A percentile compares a stretch with the other conserved stretches of the same genome.
Evolutionary conservation across 129 eudicot species (phyloP).

Genomic region (Erigeron canadensis): DNA sequence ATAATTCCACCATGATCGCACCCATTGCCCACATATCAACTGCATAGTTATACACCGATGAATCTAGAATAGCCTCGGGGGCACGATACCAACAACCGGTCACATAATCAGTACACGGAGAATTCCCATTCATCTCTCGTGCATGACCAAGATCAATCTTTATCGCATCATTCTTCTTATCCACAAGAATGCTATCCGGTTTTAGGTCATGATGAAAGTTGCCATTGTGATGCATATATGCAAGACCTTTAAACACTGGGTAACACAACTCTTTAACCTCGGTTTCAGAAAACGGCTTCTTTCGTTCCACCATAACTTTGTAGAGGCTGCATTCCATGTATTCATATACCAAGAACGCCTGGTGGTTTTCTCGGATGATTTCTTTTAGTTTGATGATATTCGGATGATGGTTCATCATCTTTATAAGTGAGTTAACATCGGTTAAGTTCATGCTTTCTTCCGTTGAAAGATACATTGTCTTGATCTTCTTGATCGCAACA

Average conservation of each 20-base stretch:
- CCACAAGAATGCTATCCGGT: slow-evolving; percentile 4
- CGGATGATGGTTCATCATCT: neutral
- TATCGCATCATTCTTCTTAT: neutral
- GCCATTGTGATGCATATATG: neutral
- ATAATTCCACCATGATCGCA: slow-evolving; percentile 21
- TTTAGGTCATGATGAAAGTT: slow-evolving; percentile 10
- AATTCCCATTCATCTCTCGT: neutral
- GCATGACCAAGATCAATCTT: slow-evolving; percentile 22
- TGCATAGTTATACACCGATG: neutral
- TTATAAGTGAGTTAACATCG: neutral
- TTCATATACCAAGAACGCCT: neutral
- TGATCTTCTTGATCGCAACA: slow-evolving; percentile 9
- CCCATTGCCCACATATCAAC: slow-evolving; percentile 35
- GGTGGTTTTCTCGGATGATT: neutral
- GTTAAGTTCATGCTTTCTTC: slow-evolving; percentile 4
- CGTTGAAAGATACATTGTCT: neutral
- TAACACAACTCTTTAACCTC: slow-evolving; percentile 8
- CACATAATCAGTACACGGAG: too few relatives aligned
- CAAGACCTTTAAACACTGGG: slow-evolving; percentile 20
- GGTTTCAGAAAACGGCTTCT: neutral
- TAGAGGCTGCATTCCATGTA: slow-evolving; percentile 8
- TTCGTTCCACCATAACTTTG: neutral
- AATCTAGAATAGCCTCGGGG: too few relatives aligned
- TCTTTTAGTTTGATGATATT: neutral
- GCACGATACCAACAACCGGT: too few relatives aligned